A percentile compares a stretch with the other conserved stretches of the same genome.
These are phyloP conservation scores for Pezicula neosporulosa DNA, from an alignment of 2,329 filamentous ascomycete species.

Conservation along the genomic window DNA sequence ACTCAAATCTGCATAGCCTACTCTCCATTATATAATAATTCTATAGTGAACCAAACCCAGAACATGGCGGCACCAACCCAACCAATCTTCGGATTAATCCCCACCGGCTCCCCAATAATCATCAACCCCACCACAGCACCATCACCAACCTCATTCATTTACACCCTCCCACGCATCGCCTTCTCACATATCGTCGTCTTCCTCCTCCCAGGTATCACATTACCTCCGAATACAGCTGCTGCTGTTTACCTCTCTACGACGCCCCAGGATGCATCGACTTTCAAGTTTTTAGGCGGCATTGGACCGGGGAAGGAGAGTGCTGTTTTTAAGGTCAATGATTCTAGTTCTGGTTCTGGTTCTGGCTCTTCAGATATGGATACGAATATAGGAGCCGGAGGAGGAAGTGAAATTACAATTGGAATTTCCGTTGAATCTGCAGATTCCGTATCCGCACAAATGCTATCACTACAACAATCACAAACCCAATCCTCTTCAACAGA, in stretches of 20 bases:
- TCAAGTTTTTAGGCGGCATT: slow-evolving; percentile 84
- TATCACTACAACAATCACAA: slow-evolving; percentile 39
- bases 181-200: slow-evolving; percentile 89
- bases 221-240: slow-evolving; percentile 76
- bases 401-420: slow-evolving; percentile 63
- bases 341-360: slow-evolving; percentile 27
- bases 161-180: slow-evolving; percentile 42
- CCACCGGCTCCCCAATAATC: slow-evolving; percentile 56
- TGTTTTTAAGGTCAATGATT: slow-evolving; percentile 68
- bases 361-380: slow-evolving; percentile 8
- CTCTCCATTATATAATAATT: no score
- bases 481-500: neutral
- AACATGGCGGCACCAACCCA: slow-evolving; percentile 9
- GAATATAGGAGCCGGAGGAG: neutral
- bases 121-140: slow-evolving; percentile 50
- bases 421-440: slow-evolving; percentile 76
- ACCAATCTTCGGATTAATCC: slow-evolving; percentile 37
- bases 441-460: slow-evolving; percentile 67
- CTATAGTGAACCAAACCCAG: slow-evolving; percentile 1
- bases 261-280: slow-evolving; percentile 40
- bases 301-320: slow-evolving; percentile 88
- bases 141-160: slow-evolving; percentile 53
- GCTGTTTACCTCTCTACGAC: slow-evolving; percentile 77
- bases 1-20: slow-evolving; percentile 8
- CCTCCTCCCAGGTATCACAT: slow-evolving; percentile 70